These are phyloP conservation scores for Hypoxylon cercidicola DNA, from an alignment of 495 filamentous ascomycete species.

Conservation along the genomic window DNA sequence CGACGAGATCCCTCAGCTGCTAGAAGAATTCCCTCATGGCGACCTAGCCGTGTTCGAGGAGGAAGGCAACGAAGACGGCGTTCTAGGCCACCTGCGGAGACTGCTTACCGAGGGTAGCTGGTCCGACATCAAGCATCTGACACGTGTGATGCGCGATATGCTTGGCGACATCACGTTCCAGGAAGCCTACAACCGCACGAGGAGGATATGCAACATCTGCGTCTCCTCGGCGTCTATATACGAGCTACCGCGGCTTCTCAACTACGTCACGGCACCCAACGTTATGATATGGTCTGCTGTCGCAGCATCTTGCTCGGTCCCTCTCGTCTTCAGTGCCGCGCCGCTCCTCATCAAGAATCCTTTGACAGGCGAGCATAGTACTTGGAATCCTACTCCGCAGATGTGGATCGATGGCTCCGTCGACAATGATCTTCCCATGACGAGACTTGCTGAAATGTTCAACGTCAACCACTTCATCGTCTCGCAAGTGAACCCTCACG, in stretches of 20 bases:
- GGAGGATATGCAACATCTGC: slow-evolving; percentile 90
- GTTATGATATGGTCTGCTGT: slow-evolving; percentile 98
- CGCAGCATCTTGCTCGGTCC: slow-evolving; percentile 92
- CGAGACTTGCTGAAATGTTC: slow-evolving; percentile 90
- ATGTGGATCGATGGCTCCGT: slow-evolving; percentile 94
- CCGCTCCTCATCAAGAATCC: slow-evolving; percentile 87
- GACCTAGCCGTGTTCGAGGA: slow-evolving; percentile 87
- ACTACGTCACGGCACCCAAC: slow-evolving; percentile 92
- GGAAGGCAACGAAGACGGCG: slow-evolving; percentile 71
- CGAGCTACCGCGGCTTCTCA: slow-evolving; percentile 85
- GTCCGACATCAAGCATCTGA: slow-evolving; percentile 83
- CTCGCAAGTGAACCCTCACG: slow-evolving; percentile 94
- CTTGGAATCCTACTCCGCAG: slow-evolving; percentile 85
- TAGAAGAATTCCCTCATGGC: slow-evolving; percentile 80
- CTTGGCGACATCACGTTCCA: slow-evolving; percentile 93
- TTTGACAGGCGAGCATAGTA: slow-evolving; percentile 76
- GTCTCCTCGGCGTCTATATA: slow-evolving; percentile 89
- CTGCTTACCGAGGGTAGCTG: slow-evolving; percentile 84
- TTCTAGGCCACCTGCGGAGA: slow-evolving; percentile 75
- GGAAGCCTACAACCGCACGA: slow-evolving; percentile 92
- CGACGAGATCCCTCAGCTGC: slow-evolving; percentile 78
- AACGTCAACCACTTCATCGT: slow-evolving; percentile 99
- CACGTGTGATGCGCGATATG: slow-evolving; percentile 78
- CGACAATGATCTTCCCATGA: slow-evolving; percentile 94
- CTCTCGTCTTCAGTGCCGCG: slow-evolving; percentile 81